Evolutionary conservation across 2,329 filamentous ascomycete species (phyloP).

Genomic region (Ophiostoma fasciatum): DNA sequence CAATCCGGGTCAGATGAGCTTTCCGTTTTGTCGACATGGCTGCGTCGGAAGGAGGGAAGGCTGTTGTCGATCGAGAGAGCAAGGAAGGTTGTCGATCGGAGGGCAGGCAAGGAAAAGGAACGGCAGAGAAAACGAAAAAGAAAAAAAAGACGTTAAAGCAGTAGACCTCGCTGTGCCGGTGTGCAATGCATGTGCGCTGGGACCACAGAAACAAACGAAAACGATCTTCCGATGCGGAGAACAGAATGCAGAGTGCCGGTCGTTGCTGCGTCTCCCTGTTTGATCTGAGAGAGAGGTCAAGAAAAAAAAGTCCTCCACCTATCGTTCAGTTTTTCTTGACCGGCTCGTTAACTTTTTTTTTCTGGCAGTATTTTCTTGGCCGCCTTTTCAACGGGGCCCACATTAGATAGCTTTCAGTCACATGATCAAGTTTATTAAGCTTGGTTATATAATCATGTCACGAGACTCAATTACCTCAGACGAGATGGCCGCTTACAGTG

Average conservation of each 20-base stretch:
- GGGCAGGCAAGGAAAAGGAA: no score
- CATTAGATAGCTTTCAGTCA: no score
- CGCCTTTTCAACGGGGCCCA: slow-evolving; percentile 7
- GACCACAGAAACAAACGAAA: neutral
- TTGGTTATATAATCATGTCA: neutral
- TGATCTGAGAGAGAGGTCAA: neutral
- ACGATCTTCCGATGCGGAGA: no score
- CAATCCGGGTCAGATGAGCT: slow-evolving; percentile 36
- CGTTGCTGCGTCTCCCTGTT: neutral
- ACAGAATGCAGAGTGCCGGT: neutral
- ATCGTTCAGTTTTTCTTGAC: slow-evolving; percentile 4
- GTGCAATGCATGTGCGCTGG: no score
- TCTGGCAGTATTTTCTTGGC: slow-evolving; percentile 7
- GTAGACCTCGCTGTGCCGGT: no score
- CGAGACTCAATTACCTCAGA: no score
- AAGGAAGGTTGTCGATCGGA: no score
- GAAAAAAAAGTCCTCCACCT: slow-evolving; percentile 4
- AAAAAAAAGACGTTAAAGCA: no score
- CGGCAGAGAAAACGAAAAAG: no score
- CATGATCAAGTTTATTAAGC: neutral
- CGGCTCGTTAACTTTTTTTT: slow-evolving; percentile 5
- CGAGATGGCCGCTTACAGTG: no score
- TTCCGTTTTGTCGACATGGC: slow-evolving; percentile 45
- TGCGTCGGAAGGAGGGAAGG: neutral
- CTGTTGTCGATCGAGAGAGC: neutral